Conservation (phyloP, 495 filamentous ascomycete genomes). For the Lineolata rhizophorae region DNA sequence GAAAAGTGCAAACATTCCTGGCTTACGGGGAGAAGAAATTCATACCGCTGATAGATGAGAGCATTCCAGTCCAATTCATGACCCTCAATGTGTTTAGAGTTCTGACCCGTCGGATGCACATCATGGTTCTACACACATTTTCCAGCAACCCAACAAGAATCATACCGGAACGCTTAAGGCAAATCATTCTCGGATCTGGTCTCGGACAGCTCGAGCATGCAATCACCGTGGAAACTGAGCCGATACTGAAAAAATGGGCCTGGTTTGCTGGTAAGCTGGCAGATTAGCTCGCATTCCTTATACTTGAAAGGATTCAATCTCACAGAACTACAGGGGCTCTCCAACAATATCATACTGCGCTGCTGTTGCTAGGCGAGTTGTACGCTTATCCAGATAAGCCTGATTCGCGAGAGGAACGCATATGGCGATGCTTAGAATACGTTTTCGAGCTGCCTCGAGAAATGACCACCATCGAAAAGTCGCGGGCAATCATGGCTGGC, state of each 20-base stretch:
- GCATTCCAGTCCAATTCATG: slow-evolving; percentile 32
- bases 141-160: slow-evolving; percentile 23
- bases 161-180: slow-evolving; percentile 23
- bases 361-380: slow-evolving; percentile 25
- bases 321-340: slow-evolving; percentile 13
- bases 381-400: no score
- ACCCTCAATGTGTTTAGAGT: slow-evolving; percentile 37
- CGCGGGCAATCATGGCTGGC: slow-evolving; percentile 19
- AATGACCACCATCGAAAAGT: slow-evolving; percentile 20
- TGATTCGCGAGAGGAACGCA: slow-evolving; percentile 34
- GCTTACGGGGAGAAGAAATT: slow-evolving; percentile 36
- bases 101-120: slow-evolving; percentile 35
- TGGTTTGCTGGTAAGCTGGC: slow-evolving; percentile 26
- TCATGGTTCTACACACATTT: slow-evolving; percentile 44
- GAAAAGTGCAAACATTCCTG: slow-evolving; percentile 39
- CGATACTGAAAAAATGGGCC: slow-evolving; percentile 22
- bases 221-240: slow-evolving; percentile 33
- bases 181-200: slow-evolving; percentile 28
- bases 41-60: slow-evolving; percentile 30
- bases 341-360: slow-evolving; percentile 26
- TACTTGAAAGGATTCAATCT: not conserved
- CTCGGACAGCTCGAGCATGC: slow-evolving; percentile 34
- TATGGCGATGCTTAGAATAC: slow-evolving; percentile 50
- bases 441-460: slow-evolving; percentile 37
- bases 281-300: slow-evolving; percentile 18